Evolutionary conservation across 495 filamentous ascomycete genomes (phyloP).

Genomic region (Margaritispora aquatica): DNA sequence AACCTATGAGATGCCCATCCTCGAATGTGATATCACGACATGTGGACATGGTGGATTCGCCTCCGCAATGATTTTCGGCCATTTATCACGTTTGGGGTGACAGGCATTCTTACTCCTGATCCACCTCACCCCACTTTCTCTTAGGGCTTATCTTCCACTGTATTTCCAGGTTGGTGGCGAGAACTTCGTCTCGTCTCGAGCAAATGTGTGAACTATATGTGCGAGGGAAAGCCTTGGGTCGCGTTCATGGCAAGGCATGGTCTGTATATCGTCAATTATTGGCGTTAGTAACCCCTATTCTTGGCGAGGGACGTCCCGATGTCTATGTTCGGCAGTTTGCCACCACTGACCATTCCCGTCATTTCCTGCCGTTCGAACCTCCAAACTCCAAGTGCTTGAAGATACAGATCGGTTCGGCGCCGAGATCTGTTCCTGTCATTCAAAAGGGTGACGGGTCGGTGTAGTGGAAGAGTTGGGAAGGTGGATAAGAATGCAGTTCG

Average conservation of each 20-base stretch:
- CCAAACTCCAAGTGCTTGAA: too few species aligned
- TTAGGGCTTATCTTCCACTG: not conserved
- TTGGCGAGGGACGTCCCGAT: not conserved
- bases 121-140: not conserved
- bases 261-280: not conserved
- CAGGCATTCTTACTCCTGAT: not conserved
- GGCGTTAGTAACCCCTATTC: too few species aligned
- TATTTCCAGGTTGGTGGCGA: too few species aligned
- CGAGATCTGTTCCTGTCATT: too few species aligned
- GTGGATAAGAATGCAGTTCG: too few species aligned
- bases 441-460: not conserved
- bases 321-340: not conserved
- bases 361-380: too few species aligned
- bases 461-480: not conserved
- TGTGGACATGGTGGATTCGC: not conserved
- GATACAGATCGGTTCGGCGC: too few species aligned
- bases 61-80: not conserved
- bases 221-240: too few species aligned
- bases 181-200: too few species aligned
- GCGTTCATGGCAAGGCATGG: not conserved
- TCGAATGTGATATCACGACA: not conserved
- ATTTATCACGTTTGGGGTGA: not conserved
- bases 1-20: not conserved
- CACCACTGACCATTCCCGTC: not conserved
- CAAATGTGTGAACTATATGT: too few species aligned